Percentiles rank a stretch among this genome's conserved stretches.
phyloP scores from a whole-genome alignment of 2,329 filamentous ascomycete genomes.

The Colletotrichum orbiculare region DNA sequence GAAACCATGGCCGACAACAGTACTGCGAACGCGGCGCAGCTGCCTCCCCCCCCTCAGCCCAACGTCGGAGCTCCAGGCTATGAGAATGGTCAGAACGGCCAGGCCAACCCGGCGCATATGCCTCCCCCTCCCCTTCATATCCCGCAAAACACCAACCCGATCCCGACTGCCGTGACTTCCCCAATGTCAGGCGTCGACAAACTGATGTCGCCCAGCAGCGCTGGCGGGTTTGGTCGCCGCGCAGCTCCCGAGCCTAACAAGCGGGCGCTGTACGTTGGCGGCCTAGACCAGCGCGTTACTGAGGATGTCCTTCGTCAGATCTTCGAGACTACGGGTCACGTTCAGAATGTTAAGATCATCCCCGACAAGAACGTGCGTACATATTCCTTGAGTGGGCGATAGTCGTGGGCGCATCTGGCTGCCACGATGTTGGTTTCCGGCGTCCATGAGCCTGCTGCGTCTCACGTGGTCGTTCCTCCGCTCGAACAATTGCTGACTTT shows the following conservation, averaged over 20 bases:
- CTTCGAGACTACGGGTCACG: constrained; percentile 98
- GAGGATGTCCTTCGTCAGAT: constrained; percentile 97
- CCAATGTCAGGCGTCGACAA: constrained; percentile 78
- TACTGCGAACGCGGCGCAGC: constrained; percentile 70
- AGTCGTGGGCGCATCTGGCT: not conserved
- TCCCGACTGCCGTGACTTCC: constrained; percentile 91
- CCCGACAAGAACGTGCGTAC: constrained; percentile 96
- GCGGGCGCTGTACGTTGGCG: constrained; percentile 94
- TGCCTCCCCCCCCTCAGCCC: constrained; percentile 76
- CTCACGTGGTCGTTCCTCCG: not conserved
- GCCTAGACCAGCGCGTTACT: constrained; percentile 92
- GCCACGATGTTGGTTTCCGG: not conserved
- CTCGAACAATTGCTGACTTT: constrained; percentile 30
- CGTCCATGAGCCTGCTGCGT: constrained; percentile 5
- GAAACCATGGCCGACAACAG: constrained; percentile 81
- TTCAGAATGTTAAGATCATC: constrained; percentile 99
- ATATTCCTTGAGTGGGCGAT: too few species aligned
- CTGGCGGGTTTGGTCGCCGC: constrained; percentile 84
- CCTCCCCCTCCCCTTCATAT: constrained; percentile 92
- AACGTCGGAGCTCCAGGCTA: constrained; percentile 80
- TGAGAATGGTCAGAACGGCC: constrained; percentile 77
- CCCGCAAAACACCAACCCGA: constrained; percentile 94
- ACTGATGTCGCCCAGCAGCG: constrained; percentile 87
- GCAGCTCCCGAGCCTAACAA: constrained; percentile 98
- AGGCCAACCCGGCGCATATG: constrained; percentile 80